These are phyloP conservation scores for Onygenales sp. DNA, from an alignment of 2,329 filamentous ascomycete species.

Conservation along the genomic window DNA sequence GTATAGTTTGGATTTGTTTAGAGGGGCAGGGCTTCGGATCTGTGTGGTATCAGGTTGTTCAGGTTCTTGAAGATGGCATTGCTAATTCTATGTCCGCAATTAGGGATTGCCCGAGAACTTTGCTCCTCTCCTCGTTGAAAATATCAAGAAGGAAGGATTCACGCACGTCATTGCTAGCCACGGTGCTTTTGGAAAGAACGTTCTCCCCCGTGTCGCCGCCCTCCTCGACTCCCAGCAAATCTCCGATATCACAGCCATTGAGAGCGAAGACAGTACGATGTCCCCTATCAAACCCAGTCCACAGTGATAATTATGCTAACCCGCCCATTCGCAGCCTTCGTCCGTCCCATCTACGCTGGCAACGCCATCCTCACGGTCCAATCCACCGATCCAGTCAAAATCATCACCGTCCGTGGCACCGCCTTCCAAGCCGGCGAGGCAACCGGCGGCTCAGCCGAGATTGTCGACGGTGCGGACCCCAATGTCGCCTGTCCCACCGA, in stretches of 20 bases:
- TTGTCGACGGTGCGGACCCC: slow-evolving; percentile 77
- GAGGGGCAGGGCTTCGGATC: not conserved
- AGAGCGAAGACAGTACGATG: slow-evolving; percentile 68
- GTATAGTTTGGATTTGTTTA: slow-evolving; percentile 35
- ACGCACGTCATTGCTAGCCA: slow-evolving; percentile 86
- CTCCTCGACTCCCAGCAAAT: slow-evolving; percentile 87
- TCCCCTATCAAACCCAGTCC: not conserved
- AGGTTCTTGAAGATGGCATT: not conserved
- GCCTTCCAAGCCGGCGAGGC: slow-evolving; percentile 70
- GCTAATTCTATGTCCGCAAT: not conserved
- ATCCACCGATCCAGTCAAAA: slow-evolving; percentile 73
- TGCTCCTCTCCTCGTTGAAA: slow-evolving; percentile 86
- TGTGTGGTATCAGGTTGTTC: not conserved
- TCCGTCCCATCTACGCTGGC: slow-evolving; percentile 93
- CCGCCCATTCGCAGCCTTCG: slow-evolving; percentile 51
- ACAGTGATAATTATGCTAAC: not conserved
- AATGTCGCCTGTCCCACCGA: slow-evolving; percentile 64
- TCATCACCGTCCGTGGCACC: slow-evolving; percentile 88
- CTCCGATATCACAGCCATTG: slow-evolving; percentile 79
- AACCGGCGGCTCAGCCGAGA: slow-evolving; percentile 61
- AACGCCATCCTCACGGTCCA: slow-evolving; percentile 96
- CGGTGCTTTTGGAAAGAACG: slow-evolving; percentile 92
- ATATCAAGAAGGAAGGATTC: slow-evolving; percentile 91
- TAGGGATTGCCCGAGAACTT: slow-evolving; percentile 88
- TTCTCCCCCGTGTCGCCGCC: slow-evolving; percentile 84